Percentiles rank a stretch among this genome's conserved stretches.
Evolutionary conservation across 2,329 filamentous ascomycete genomes (phyloP).

Genomic region (Balansia obtecta): DNA sequence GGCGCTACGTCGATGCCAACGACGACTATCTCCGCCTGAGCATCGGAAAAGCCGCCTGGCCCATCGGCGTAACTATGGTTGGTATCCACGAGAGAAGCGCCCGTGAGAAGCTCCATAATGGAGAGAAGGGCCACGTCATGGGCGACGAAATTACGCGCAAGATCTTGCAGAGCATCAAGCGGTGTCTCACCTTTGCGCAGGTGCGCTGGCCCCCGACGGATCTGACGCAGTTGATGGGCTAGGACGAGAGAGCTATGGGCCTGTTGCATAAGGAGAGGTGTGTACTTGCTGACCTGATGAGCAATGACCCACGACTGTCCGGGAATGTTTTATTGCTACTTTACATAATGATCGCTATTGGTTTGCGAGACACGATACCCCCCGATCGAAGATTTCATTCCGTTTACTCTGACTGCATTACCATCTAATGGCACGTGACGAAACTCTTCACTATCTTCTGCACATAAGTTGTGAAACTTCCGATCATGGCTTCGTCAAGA

Average conservation of each 20-base stretch:
- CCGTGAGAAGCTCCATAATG: constrained; percentile 86
- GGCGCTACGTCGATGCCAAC: constrained; percentile 91
- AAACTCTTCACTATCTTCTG: background rate
- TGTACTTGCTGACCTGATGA: no score
- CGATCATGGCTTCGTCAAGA: no score
- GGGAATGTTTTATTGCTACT: background rate
- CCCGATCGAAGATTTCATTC: background rate
- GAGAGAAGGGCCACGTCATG: constrained; percentile 86
- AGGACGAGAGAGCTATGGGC: background rate
- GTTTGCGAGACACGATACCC: background rate
- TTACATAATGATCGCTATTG: background rate
- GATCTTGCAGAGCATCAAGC: constrained; percentile 94
- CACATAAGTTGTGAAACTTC: background rate
- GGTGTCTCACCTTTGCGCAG: constrained; percentile 91
- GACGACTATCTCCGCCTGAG: constrained; percentile 86
- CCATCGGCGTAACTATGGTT: constrained; percentile 98
- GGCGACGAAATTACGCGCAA: constrained; percentile 93
- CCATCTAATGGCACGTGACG: background rate
- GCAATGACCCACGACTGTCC: background rate
- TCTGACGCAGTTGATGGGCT: constrained; percentile 85
- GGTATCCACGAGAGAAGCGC: constrained; percentile 97
- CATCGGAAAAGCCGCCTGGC: constrained; percentile 96
- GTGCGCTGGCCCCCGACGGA: constrained; percentile 93
- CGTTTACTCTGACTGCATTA: background rate
- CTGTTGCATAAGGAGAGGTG: background rate